Percentiles rank a stretch among this genome's conserved stretches.
Conservation (phyloP, 2,329 filamentous ascomycete genomes). For the Cordyceps fumosorosea region DNA sequence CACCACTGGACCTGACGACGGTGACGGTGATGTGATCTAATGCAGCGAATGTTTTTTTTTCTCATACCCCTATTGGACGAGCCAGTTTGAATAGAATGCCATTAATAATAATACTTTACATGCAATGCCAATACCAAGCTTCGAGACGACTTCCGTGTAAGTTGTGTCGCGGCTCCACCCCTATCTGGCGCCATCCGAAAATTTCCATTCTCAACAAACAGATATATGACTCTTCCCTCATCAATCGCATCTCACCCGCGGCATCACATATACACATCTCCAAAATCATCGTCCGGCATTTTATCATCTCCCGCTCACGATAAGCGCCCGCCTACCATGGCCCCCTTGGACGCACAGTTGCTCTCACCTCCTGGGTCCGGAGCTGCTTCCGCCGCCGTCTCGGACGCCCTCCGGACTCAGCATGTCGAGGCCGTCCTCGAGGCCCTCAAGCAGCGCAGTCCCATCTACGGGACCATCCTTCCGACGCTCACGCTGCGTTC, state of each 20-base stretch:
- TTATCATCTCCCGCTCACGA: too few relatives aligned
- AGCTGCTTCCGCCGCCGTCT: not conserved
- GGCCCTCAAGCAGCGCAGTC: constrained; percentile 36
- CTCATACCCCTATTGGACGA: not conserved
- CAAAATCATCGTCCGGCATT: not conserved
- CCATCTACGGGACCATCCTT: constrained; percentile 44
- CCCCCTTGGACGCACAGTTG: not conserved
- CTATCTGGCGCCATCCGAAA: not conserved
- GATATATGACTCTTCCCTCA: not conserved
- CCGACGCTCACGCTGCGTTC: constrained; percentile 37
- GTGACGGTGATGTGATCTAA: not conserved
- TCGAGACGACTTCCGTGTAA: not conserved
- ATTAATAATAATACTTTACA: not conserved
- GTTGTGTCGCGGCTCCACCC: constrained; percentile 1
- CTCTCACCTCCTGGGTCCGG: not conserved
- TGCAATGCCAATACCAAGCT: not conserved
- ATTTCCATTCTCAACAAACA: not conserved
- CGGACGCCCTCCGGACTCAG: constrained; percentile 1
- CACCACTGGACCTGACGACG: not conserved
- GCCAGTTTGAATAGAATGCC: not conserved
- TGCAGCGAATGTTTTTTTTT: not conserved
- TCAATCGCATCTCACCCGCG: not conserved
- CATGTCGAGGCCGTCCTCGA: constrained; percentile 28
- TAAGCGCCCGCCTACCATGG: not conserved
- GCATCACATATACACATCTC: not conserved